phyloP scores from a whole-genome alignment of 2,329 filamentous ascomycete genomes.

The Neofusicoccum ribis region DNA sequence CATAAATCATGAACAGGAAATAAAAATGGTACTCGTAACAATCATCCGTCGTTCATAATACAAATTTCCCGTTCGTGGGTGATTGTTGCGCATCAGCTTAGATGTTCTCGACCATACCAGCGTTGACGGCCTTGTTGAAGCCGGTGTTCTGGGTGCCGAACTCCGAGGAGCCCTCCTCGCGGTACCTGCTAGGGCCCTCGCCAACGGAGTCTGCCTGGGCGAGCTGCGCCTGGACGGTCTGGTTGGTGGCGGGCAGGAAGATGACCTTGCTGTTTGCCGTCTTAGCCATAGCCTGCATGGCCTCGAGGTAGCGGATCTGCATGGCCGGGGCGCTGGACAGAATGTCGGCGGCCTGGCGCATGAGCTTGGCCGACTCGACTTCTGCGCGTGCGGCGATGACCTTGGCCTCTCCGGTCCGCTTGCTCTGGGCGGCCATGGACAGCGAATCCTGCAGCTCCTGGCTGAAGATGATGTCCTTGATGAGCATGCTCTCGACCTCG shows the following conservation, averaged over 20 bases:
- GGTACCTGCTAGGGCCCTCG: constrained; percentile 57
- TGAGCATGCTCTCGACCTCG: constrained; percentile 95
- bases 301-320: constrained; percentile 97
- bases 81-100: constrained; percentile 37
- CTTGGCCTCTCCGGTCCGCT: constrained; percentile 97
- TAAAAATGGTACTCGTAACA: not conserved
- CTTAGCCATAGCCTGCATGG: constrained; percentile 99
- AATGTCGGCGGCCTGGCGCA: constrained; percentile 89
- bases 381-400: constrained; percentile 96
- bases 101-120: constrained; percentile 82
- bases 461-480: constrained; percentile 99
- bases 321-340: constrained; percentile 89
- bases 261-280: constrained; percentile 84
- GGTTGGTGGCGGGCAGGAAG: constrained; percentile 68
- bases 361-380: constrained; percentile 92
- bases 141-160: constrained; percentile 48
- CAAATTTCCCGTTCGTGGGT: not conserved
- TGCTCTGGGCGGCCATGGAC: constrained; percentile 97
- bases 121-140: constrained; percentile 80
- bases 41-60: constrained; percentile 9
- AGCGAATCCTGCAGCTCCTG: constrained; percentile 93
- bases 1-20: not conserved
- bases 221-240: constrained; percentile 60
- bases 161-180: constrained; percentile 31
- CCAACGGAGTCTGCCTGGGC: constrained; percentile 49